Evolutionary conservation across 176 grass and related monocot genomes (phyloP).

Genomic region (Triticum urartu): DNA sequence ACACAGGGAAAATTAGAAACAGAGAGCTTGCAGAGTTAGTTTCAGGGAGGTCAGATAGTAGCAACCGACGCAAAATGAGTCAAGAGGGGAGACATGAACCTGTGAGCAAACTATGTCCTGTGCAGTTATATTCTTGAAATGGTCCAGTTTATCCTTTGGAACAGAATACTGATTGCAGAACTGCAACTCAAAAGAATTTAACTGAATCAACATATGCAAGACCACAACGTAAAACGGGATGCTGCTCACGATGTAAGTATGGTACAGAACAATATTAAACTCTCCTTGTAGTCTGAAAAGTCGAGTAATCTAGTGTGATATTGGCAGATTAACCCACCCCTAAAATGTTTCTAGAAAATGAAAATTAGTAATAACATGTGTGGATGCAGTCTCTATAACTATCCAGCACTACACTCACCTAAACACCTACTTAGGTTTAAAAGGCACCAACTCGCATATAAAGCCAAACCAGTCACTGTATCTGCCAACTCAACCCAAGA

Average conservation of each 20-base stretch:
- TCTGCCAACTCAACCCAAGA: neutral
- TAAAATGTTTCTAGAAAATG: neutral
- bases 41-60: neutral
- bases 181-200: conserved; percentile 43
- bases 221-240: neutral
- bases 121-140: conserved; percentile 85
- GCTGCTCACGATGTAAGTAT: neutral
- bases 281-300: neutral
- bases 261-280: neutral
- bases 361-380: neutral
- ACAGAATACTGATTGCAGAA: conserved; percentile 98
- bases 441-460: neutral
- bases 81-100: conserved; percentile 32
- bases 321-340: neutral
- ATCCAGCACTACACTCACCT: neutral
- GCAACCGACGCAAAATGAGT: neutral
- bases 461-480: neutral
- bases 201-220: neutral
- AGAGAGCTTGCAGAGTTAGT: neutral
- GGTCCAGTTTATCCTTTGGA: conserved; percentile 84
- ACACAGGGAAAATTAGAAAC: neutral
- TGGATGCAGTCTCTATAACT: neutral
- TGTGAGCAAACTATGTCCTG: conserved; percentile 89
- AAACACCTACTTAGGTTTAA: too few relatives aligned
- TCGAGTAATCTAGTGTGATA: neutral